A percentile compares a stretch with the other conserved stretches of the same genome.
Conservation (phyloP, 2,329 filamentous ascomycete species). For the Fonsecaea monophora region DNA sequence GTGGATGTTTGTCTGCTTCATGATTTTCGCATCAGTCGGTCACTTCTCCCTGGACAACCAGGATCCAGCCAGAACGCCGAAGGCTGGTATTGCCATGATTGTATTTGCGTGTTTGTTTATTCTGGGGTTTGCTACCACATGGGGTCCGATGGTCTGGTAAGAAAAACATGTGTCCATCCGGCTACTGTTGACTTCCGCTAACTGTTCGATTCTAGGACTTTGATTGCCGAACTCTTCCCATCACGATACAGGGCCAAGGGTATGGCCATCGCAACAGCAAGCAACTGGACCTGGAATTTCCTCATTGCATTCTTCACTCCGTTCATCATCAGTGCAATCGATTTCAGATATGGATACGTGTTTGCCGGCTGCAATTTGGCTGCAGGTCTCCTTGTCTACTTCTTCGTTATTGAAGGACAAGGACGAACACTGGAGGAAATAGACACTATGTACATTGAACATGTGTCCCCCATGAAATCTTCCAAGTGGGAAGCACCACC, state of each 20-base stretch:
- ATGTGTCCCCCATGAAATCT: slow-evolving; percentile 63
- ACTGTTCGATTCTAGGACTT: background rate
- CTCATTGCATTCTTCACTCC: slow-evolving; percentile 79
- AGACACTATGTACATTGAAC: slow-evolving; percentile 76
- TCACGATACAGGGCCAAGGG: slow-evolving; percentile 49
- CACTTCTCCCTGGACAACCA: slow-evolving; percentile 50
- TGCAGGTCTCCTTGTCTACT: slow-evolving; percentile 71
- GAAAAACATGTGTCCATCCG: background rate
- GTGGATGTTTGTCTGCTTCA: slow-evolving; percentile 71
- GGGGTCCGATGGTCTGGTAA: slow-evolving; percentile 46
- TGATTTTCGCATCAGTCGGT: slow-evolving; percentile 65
- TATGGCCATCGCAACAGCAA: slow-evolving; percentile 56
- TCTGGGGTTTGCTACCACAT: slow-evolving; percentile 72
- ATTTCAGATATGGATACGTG: slow-evolving; percentile 78
- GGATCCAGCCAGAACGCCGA: slow-evolving; percentile 52
- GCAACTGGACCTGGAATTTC: slow-evolving; percentile 83
- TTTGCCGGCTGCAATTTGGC: slow-evolving; percentile 75
- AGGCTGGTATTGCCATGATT: slow-evolving; percentile 75
- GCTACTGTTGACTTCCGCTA: background rate
- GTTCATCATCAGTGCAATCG: slow-evolving; percentile 75
- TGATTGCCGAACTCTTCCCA: slow-evolving; percentile 54
- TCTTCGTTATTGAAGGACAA: slow-evolving; percentile 74
- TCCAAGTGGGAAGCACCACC: slow-evolving; percentile 33
- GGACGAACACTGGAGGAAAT: slow-evolving; percentile 79
- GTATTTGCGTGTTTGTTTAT: slow-evolving; percentile 78